Conservation (phyloP, 495 filamentous ascomycete species). For the Daldinia grandis region DNA sequence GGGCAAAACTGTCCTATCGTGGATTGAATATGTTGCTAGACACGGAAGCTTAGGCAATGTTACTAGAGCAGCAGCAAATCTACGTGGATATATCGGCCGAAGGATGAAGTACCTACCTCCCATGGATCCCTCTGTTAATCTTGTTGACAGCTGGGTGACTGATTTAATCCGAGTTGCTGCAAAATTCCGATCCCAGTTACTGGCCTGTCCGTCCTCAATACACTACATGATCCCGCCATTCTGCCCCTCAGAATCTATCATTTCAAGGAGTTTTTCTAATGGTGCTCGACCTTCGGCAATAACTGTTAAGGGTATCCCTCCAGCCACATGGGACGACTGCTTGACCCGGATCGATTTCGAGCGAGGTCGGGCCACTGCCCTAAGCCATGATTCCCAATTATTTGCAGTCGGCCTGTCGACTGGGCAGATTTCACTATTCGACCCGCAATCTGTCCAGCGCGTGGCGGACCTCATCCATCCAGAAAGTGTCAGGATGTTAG, state of each 20-base stretch:
- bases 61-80: slow-evolving; percentile 37
- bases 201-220: slow-evolving; percentile 47
- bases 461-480: background rate
- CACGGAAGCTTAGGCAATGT: slow-evolving; percentile 29
- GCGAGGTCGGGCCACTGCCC: background rate
- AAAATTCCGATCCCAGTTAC: slow-evolving; percentile 45
- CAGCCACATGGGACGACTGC: slow-evolving; percentile 45
- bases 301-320: background rate
- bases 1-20: slow-evolving; percentile 35
- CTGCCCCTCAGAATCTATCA: slow-evolving; percentile 45
- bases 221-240: slow-evolving; percentile 46
- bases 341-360: slow-evolving; percentile 12
- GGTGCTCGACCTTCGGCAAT: slow-evolving; percentile 3
- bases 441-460: background rate
- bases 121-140: slow-evolving; percentile 32
- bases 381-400: background rate
- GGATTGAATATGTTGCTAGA: slow-evolving; percentile 46
- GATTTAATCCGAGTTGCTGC: slow-evolving; percentile 48
- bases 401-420: background rate
- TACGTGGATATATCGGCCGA: slow-evolving; percentile 42
- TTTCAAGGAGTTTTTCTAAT: slow-evolving; percentile 23
- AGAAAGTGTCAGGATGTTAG: background rate
- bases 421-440: background rate
- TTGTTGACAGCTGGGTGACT: slow-evolving; percentile 39
- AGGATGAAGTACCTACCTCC: slow-evolving; percentile 39